Evolutionary conservation across 495 filamentous ascomycete species (phyloP), one percentile per base, ranked within the genome.

Genomic region (Achaetomiella virescens): DNA sequence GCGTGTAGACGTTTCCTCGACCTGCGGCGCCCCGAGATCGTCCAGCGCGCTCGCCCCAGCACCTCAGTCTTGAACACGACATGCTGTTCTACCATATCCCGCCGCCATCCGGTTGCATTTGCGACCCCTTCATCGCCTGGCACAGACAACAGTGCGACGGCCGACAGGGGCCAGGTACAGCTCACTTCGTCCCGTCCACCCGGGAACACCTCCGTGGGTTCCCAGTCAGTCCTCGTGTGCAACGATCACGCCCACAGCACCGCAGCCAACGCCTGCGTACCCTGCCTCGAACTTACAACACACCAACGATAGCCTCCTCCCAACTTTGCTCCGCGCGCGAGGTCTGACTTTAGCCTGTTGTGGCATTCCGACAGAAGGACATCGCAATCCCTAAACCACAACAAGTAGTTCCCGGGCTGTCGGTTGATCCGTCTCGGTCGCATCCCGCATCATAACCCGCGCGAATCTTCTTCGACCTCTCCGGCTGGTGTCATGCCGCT

Each of bases 281-380:
- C 59, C 35, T 59, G 27, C 33, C 11, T 33, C 48, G 47, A 59
- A 64, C 61, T 57, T 49, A 14, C 45, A 17, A 25, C 31, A 46
- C 45, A 61, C 55, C 53, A 61, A 41, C 58, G 60, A 31, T 55
- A 27, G 35, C 44, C 47, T 58, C 48, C 48, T 58, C 48, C 45
- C 33, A 48, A 36, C 48, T 59, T 54, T 57, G 57, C 58, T 60
- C 52, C 43, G 55, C 45, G 46, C 47, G 29, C 36, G 36, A 46
- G 25, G 17, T 22, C 36, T 43, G 43, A 57, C 12, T 65, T 65
- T 61, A 61, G 65, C 65, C 62, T 67, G 62, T 59, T 56, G 40
- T 43, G 48, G 29, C 17, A 54, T 51, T 55, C 52, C 43, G 21
- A 60, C 61, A 59, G 53, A 56, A 52, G 42, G 27, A 45, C 55